Conservation (phyloP, 495 filamentous ascomycete genomes). For the Parmelia sp. region DNA sequence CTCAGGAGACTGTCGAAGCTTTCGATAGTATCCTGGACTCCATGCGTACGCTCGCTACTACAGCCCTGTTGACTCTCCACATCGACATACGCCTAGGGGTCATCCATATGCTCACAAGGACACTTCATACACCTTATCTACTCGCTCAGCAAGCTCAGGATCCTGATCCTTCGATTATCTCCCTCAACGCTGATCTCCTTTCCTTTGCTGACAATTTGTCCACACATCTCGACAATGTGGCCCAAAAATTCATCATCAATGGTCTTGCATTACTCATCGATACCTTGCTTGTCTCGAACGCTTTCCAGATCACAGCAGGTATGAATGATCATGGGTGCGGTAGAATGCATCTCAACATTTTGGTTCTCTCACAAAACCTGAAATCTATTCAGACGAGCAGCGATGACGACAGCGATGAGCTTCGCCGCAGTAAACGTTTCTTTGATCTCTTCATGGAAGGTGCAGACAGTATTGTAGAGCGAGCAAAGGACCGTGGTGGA, state of each 20-base stretch:
- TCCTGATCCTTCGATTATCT: conserved; percentile 69
- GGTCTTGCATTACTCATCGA: conserved; percentile 70
- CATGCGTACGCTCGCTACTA: conserved; percentile 67
- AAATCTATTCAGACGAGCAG: conserved; percentile 66
- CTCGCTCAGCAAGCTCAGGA: conserved; percentile 68
- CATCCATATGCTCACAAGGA: conserved; percentile 54
- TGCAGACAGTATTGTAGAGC: conserved; percentile 46
- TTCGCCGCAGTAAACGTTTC: conserved; percentile 66
- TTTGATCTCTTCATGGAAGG: conserved; percentile 76
- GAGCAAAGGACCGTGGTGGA: conserved; percentile 31
- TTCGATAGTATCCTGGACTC: conserved; percentile 83
- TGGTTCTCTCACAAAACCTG: conserved; percentile 91
- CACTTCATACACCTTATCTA: conserved; percentile 47
- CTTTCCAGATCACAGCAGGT: conserved; percentile 49
- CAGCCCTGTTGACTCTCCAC: conserved; percentile 75
- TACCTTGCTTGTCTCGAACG: conserved; percentile 59
- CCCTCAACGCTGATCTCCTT: conserved; percentile 72
- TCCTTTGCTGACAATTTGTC: conserved; percentile 75
- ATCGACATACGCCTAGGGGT: conserved; percentile 79
- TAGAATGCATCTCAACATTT: conserved; percentile 81
- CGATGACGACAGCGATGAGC: conserved; percentile 23
- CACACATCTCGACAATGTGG: conserved; percentile 53
- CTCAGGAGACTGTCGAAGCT: conserved; percentile 72
- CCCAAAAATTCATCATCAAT: conserved; percentile 64
- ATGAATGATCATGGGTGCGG: conserved; percentile 73